Conservation (phyloP, 2,329 filamentous ascomycete genomes). For the Chrysoporthe austroafricana region DNA sequence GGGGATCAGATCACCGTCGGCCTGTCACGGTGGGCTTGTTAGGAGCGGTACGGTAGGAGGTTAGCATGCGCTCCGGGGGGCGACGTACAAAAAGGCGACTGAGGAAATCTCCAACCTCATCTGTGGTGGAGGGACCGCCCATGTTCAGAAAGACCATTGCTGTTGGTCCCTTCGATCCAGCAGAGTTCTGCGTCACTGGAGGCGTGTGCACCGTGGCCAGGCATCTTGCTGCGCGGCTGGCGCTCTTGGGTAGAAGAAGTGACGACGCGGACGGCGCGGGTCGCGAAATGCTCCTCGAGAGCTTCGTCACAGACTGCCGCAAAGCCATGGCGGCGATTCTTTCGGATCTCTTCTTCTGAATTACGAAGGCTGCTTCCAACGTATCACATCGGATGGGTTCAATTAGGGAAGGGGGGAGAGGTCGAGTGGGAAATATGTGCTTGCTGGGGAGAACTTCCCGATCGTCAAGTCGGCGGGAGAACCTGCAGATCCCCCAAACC, state of each 20-base stretch:
- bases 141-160: conserved; percentile 99
- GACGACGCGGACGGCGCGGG: conserved; percentile 28
- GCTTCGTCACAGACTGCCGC: conserved; percentile 43
- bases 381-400: background rate
- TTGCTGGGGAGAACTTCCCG: background rate
- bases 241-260: conserved; percentile 36
- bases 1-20: conserved; percentile 94
- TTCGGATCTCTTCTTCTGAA: background rate
- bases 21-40: conserved; percentile 51
- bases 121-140: conserved; percentile 88
- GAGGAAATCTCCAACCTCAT: conserved; percentile 87
- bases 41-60: background rate
- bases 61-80: conserved; percentile 15
- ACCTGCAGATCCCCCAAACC: conserved; percentile 21
- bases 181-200: conserved; percentile 78
- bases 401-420: background rate
- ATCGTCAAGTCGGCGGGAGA: conserved; percentile 15
- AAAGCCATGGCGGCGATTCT: conserved; percentile 37
- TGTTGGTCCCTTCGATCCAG: conserved; percentile 76
- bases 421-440: background rate
- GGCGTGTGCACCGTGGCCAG: conserved; percentile 66
- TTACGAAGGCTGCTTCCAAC: background rate
- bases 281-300: conserved; percentile 39
- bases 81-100: conserved; percentile 84
- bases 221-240: conserved; percentile 47